Percentiles rank a stretch among this genome's conserved stretches.
Conservation (phyloP, 805 yeast genomes). For the Suhomyces xylopsoci region DNA sequence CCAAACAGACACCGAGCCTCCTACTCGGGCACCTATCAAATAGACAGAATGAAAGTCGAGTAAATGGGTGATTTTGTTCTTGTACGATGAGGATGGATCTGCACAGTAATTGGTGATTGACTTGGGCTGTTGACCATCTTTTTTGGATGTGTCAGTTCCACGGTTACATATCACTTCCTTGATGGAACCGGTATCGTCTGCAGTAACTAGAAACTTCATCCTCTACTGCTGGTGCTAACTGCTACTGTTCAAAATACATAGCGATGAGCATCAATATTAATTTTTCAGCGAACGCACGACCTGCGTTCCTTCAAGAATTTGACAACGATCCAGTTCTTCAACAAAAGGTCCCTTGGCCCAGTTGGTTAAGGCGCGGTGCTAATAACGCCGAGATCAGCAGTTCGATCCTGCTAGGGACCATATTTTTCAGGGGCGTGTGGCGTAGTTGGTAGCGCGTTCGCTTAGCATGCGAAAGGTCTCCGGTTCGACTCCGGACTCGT, state of each 20-base stretch:
- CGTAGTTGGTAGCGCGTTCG: slow-evolving; percentile 51
- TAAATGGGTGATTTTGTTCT: slow-evolving; percentile 35
- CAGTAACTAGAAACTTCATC: slow-evolving; percentile 63
- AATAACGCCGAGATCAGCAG: slow-evolving; percentile 68
- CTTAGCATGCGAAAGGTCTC: slow-evolving; percentile 51
- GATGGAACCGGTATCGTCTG: slow-evolving; percentile 64
- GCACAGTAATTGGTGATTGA: slow-evolving; percentile 43
- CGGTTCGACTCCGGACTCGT: slow-evolving; percentile 45
- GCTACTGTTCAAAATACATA: background rate
- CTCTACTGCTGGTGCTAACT: background rate
- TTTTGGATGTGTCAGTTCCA: slow-evolving; percentile 79
- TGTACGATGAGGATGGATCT: slow-evolving; percentile 10
- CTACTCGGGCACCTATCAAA: slow-evolving; percentile 41
- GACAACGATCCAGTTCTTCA: too few relatives aligned
- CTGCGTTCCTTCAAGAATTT: too few relatives aligned
- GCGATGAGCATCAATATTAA: background rate
- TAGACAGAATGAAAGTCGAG: slow-evolving; percentile 27
- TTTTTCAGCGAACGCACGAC: background rate
- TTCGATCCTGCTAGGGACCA: slow-evolving; percentile 86
- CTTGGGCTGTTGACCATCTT: slow-evolving; percentile 63
- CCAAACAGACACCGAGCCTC: slow-evolving; percentile 43
- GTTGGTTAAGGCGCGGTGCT: slow-evolving; percentile 55
- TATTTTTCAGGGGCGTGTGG: slow-evolving; percentile 41
- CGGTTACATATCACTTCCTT: slow-evolving; percentile 61
- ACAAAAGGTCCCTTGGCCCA: slow-evolving; percentile 52